Percentiles rank a stretch among this genome's conserved stretches.
Conservation (phyloP, 1,284 basidiomycete species). For the Ganoderma sinense region DNA sequence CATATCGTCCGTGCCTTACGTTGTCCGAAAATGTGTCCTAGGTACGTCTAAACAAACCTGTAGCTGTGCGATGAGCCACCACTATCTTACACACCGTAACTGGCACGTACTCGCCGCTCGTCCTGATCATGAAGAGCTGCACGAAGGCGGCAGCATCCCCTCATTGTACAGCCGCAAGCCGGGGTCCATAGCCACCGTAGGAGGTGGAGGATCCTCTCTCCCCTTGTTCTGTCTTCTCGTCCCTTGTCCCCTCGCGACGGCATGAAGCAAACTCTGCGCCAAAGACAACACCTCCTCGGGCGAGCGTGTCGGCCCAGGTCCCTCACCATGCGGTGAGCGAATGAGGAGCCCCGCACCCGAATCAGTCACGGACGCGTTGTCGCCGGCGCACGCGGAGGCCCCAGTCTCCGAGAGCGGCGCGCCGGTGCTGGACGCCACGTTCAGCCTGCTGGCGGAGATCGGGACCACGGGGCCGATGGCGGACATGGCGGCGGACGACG, state of each 20-base stretch:
- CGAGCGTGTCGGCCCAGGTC: not conserved
- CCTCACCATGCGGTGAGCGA: not conserved
- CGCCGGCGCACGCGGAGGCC: not conserved
- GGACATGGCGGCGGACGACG: not conserved
- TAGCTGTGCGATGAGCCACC: no score
- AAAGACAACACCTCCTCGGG: not conserved
- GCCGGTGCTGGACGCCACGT: no score
- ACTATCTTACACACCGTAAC: not conserved
- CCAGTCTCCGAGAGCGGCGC: not conserved
- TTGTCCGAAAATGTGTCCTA: not conserved
- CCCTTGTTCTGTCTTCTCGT: not conserved
- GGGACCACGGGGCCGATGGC: not conserved
- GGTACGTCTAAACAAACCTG: not conserved
- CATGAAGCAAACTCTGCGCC: no score
- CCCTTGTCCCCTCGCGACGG: not conserved
- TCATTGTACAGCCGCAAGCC: conserved; percentile 4
- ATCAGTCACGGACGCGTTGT: not conserved
- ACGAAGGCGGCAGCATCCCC: conserved; percentile 3
- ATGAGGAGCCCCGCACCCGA: not conserved
- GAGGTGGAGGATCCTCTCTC: no score
- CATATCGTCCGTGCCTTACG: not conserved
- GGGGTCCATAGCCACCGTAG: not conserved
- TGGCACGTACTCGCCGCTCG: not conserved
- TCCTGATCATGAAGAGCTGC: no score
- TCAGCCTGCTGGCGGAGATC: not conserved